phyloP scores from a whole-genome alignment of 495 filamentous ascomycete genomes.

The Diplogelasinospora grovesii region DNA sequence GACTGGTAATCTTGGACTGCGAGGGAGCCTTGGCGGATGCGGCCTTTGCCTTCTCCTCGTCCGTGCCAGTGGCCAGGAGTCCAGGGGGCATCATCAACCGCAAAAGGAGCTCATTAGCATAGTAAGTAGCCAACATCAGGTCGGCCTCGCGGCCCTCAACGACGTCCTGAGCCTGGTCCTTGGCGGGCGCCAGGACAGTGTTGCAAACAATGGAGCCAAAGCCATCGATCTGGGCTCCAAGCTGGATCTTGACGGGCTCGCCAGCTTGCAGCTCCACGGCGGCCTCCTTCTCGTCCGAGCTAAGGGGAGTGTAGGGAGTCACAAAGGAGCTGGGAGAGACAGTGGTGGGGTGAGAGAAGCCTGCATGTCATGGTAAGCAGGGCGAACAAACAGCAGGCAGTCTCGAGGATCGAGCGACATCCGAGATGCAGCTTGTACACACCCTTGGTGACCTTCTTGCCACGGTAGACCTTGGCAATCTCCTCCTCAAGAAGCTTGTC shows the following conservation, averaged over 20 bases:
- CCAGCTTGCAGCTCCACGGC: constrained; percentile 67
- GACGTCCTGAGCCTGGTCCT: constrained; percentile 50
- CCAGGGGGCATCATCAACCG: constrained; percentile 86
- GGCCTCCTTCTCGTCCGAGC: constrained; percentile 78
- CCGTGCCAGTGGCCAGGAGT: constrained; percentile 70
- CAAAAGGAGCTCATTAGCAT: constrained; percentile 90
- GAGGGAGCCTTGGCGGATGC: constrained; percentile 70
- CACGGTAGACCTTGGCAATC: constrained; percentile 91
- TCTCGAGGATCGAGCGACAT: neutral
- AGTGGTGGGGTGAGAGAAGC: constrained; percentile 89
- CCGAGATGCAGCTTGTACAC: constrained; percentile 12
- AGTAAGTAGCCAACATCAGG: constrained; percentile 83
- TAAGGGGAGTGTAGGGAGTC: constrained; percentile 91
- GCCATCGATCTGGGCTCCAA: constrained; percentile 96
- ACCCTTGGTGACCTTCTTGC: constrained; percentile 95
- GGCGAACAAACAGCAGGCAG: neutral
- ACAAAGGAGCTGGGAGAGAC: constrained; percentile 91
- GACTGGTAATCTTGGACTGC: constrained; percentile 73
- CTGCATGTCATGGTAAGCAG: too few relatives aligned
- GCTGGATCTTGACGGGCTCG: constrained; percentile 89
- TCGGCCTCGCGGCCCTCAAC: constrained; percentile 72
- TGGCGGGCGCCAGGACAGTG: constrained; percentile 64
- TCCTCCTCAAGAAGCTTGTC: constrained; percentile 94
- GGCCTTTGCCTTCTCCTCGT: constrained; percentile 92
- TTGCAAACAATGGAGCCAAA: constrained; percentile 96